Evolutionary conservation across 2,329 filamentous ascomycete genomes (phyloP).

Genomic region (Fusarium sp.): DNA sequence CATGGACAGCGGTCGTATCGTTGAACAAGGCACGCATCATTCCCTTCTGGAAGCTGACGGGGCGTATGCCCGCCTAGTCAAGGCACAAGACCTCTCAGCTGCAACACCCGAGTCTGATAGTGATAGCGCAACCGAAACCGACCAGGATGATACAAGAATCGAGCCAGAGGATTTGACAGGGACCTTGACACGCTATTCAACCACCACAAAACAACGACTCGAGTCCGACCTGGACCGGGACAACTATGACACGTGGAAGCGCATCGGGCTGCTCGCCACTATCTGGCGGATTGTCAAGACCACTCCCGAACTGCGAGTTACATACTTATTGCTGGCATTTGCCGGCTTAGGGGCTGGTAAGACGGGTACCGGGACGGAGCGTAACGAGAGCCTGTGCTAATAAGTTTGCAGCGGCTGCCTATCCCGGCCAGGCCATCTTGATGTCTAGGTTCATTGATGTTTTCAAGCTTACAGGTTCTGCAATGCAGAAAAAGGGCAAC

Average conservation of each 20-base stretch:
- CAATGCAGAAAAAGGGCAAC: conserved; percentile 59
- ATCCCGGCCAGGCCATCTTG: conserved; percentile 62
- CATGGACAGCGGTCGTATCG: conserved; percentile 46
- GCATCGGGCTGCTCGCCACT: no score
- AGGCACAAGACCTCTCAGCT: conserved; percentile 56
- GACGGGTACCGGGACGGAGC: no score
- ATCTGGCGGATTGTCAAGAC: no score
- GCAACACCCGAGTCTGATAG: conserved; percentile 17
- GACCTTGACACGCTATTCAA: conserved; percentile 42
- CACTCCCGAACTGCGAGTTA: no score
- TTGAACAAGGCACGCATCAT: conserved; percentile 57
- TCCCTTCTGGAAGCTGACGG: conserved; percentile 66
- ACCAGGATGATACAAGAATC: conserved; percentile 38
- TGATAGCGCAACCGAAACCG: conserved; percentile 42
- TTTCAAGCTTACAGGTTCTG: conserved; percentile 54
- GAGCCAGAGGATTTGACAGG: conserved; percentile 24
- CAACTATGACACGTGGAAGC: conserved; percentile 54
- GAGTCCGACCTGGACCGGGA: conserved; percentile 55
- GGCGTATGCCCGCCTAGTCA: conserved; percentile 67
- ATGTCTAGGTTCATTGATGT: conserved; percentile 60
- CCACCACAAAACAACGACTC: conserved; percentile 52
- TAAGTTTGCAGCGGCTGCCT: conserved; percentile 45
- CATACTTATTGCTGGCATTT: no score
- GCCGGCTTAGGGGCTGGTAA: no score
- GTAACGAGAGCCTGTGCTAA: no score